A percentile compares a stretch with the other conserved stretches of the same genome.
These are phyloP conservation scores for Globisporangium carolinianum DNA, from an alignment of 352 stramenopile species.

Conservation along the genomic window DNA sequence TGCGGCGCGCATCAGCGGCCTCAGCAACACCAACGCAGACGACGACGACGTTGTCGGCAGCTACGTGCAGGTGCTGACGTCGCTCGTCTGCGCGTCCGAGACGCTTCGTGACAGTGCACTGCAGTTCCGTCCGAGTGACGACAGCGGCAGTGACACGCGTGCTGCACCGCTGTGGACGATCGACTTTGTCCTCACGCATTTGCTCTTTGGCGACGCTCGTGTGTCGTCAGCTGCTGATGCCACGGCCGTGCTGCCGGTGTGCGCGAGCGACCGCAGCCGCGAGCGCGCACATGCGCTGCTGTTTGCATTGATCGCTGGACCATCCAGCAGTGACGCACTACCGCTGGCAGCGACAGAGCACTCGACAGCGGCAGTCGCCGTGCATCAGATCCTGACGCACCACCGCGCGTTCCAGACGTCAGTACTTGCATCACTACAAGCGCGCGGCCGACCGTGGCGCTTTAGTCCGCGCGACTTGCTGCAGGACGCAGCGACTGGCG, in stretches of 20 bases:
- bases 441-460: conserved; percentile 50
- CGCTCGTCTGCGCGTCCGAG: conserved; percentile 8
- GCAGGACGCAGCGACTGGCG: conserved; percentile 16
- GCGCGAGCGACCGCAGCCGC: conserved; percentile 6
- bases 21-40: background rate
- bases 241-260: background rate
- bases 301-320: background rate
- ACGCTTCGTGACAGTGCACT: conserved; percentile 1
- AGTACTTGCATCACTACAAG: conserved; percentile 21
- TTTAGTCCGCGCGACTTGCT: conserved; percentile 42
- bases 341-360: background rate
- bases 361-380: background rate
- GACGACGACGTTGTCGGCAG: conserved; percentile 4
- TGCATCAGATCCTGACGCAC: conserved; percentile 1
- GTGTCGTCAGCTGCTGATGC: no score
- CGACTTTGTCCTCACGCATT: conserved; percentile 12
- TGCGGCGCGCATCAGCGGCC: no score
- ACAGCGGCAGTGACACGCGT: background rate
- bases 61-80: conserved; percentile 1
- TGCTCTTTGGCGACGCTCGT: conserved; percentile 9
- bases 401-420: conserved; percentile 18
- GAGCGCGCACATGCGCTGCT: conserved; percentile 7
- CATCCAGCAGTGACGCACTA: background rate
- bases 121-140: background rate
- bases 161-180: conserved; percentile 4